Conservation (phyloP, 495 filamentous ascomycete species). For the Glarea lozoyensis region DNA sequence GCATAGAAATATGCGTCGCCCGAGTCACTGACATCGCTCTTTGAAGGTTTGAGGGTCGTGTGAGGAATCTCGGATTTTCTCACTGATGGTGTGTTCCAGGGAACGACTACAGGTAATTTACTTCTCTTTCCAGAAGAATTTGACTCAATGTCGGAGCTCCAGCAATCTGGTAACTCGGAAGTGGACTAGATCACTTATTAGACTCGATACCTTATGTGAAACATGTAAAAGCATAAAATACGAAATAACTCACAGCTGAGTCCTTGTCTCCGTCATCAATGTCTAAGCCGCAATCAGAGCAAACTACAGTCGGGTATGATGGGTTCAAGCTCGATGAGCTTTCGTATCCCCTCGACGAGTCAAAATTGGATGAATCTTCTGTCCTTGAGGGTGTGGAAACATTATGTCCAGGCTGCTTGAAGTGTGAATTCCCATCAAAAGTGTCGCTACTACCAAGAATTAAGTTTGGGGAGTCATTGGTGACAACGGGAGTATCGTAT, state of each 20-base stretch:
- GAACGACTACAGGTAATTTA: neutral
- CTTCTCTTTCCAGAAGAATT: neutral
- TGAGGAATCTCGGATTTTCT: neutral
- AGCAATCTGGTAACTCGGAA: too few relatives aligned
- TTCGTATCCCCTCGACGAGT: neutral
- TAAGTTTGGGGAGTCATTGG: neutral
- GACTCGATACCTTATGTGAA: neutral
- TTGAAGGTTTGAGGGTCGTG: neutral
- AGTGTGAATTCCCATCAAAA: too few relatives aligned
- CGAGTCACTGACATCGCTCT: conserved; percentile 1
- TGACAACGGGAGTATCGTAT: neutral
- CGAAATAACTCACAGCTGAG: neutral
- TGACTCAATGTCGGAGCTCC: too few relatives aligned
- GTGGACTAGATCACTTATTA: neutral
- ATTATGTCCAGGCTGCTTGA: neutral
- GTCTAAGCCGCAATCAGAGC: neutral
- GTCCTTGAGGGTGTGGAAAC: neutral
- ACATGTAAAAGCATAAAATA: neutral
- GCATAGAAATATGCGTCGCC: neutral
- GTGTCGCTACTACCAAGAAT: neutral
- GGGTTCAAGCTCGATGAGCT: neutral
- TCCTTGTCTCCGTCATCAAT: neutral
- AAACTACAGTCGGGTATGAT: neutral
- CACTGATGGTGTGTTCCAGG: neutral
- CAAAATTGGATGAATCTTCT: neutral